These are phyloP conservation scores for Phellopilus nigrolimitatus DNA, from an alignment of 1,284 basidiomycete species.

Conservation along the genomic window DNA sequence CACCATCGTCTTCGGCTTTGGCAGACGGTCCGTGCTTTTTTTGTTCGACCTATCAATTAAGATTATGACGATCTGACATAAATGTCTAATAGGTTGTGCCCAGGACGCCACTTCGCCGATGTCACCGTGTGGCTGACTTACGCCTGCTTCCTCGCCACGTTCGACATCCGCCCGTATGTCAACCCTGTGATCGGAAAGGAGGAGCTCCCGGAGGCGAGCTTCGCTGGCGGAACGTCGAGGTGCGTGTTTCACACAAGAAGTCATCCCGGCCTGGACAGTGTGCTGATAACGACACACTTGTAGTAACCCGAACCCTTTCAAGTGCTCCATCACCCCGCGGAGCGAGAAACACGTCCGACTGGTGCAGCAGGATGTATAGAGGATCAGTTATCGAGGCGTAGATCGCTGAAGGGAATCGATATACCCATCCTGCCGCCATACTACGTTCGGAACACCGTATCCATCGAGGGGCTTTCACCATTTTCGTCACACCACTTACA, in stretches of 20 bases:
- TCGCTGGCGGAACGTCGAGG: slow-evolving; percentile 7
- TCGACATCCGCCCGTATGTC: slow-evolving; percentile 19
- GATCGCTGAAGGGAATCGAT: background rate
- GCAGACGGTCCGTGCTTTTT: slow-evolving; percentile 13
- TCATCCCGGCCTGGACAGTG: background rate
- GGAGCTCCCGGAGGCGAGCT: background rate
- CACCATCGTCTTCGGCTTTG: slow-evolving; percentile 13
- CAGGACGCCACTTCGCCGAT: slow-evolving; percentile 21
- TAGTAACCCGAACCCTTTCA: slow-evolving; percentile 21
- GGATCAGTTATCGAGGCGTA: too few species aligned
- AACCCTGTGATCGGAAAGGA: slow-evolving; percentile 10
- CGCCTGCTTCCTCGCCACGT: slow-evolving; percentile 22
- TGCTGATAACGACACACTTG: background rate
- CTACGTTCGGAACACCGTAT: too few species aligned
- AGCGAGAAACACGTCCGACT: slow-evolving; percentile 13
- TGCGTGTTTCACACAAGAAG: background rate
- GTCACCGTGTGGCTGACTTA: slow-evolving; percentile 21
- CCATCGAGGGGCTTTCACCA: too few species aligned
- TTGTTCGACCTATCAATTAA: background rate
- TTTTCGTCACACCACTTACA: too few species aligned
- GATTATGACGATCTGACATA: background rate
- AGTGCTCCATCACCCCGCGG: slow-evolving; percentile 18
- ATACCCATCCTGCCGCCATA: too few species aligned
- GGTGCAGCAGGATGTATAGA: background rate
- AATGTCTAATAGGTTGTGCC: slow-evolving; percentile 17